These are phyloP conservation scores for Ocimum tenuiflorum DNA, from an alignment of 257 asterid genomes.

Conservation along the genomic window DNA sequence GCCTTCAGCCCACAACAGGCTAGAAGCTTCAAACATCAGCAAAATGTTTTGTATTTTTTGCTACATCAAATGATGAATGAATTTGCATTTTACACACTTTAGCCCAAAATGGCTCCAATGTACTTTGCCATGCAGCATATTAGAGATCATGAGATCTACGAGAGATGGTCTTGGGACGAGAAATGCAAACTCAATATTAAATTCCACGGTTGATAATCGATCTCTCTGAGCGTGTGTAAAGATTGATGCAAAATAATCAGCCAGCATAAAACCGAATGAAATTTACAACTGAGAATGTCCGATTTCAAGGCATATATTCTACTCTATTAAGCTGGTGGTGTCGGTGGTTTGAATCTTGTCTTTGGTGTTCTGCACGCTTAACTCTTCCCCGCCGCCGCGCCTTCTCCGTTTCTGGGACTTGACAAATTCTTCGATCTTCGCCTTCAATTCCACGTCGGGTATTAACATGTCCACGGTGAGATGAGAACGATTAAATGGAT, in stretches of 20 bases:
- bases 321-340: constrained; percentile 55
- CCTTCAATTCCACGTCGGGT: constrained; percentile 74
- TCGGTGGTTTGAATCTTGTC: constrained; percentile 62
- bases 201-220: no score
- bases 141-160: no score
- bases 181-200: no score
- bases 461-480: constrained; percentile 86
- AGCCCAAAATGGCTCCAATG: no score
- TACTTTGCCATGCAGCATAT: no score
- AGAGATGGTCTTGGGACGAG: no score
- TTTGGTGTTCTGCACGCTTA: constrained; percentile 42
- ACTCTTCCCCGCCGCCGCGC: constrained; percentile 30
- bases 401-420: constrained; percentile 43
- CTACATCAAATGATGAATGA: no score
- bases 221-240: background rate
- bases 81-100: no score
- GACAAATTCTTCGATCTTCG: constrained; percentile 64
- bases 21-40: no score
- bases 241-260: constrained; percentile 9
- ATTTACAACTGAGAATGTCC: constrained; percentile 48
- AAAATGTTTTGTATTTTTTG: no score
- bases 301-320: constrained; percentile 17
- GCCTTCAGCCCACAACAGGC: no score
- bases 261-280: background rate
- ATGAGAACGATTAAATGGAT: constrained; percentile 92